These are phyloP conservation scores for Penicillium angulare DNA, from an alignment of 495 filamentous ascomycete genomes.

Conservation along the genomic window DNA sequence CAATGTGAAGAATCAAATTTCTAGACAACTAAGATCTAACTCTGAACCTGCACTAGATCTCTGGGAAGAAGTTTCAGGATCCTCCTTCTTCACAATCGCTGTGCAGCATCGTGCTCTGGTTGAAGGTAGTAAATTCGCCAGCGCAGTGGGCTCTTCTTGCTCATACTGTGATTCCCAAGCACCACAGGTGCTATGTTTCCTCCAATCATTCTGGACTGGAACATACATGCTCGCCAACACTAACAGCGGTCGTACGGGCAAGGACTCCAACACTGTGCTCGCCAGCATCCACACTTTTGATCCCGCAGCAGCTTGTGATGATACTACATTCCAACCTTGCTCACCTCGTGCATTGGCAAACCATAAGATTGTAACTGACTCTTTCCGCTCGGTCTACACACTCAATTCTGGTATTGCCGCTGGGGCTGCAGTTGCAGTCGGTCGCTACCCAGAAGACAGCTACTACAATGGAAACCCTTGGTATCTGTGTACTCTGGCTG, in stretches of 20 bases:
- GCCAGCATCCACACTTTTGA: slow-evolving; percentile 65
- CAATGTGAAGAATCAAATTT: slow-evolving; percentile 13
- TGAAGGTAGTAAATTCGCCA: slow-evolving; percentile 61
- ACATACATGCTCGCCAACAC: slow-evolving; percentile 56
- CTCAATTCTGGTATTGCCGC: slow-evolving; percentile 51
- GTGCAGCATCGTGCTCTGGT: slow-evolving; percentile 58
- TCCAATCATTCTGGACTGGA: slow-evolving; percentile 65
- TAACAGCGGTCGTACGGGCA: slow-evolving; percentile 51
- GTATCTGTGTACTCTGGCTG: slow-evolving; percentile 63
- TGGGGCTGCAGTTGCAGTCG: slow-evolving; percentile 58
- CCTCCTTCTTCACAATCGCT: slow-evolving; percentile 61
- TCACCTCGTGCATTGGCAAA: slow-evolving; percentile 61
- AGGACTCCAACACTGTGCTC: slow-evolving; percentile 63
- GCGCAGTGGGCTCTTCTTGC: slow-evolving; percentile 40
- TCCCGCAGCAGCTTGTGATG: slow-evolving; percentile 49
- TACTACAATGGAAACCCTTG: slow-evolving; percentile 70
- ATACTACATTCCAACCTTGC: slow-evolving; percentile 59
- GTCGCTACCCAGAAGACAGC: slow-evolving; percentile 66
- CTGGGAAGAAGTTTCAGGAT: slow-evolving; percentile 69
- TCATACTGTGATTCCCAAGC: slow-evolving; percentile 53
- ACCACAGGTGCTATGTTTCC: slow-evolving; percentile 58
- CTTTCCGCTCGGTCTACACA: slow-evolving; percentile 57
- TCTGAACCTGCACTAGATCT: too few species aligned
- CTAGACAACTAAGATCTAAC: not conserved
- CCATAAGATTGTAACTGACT: slow-evolving; percentile 62